These are phyloP conservation scores for Fistulifera solaris DNA, from an alignment of 108 stramenopile genomes.

Conservation along the genomic window DNA sequence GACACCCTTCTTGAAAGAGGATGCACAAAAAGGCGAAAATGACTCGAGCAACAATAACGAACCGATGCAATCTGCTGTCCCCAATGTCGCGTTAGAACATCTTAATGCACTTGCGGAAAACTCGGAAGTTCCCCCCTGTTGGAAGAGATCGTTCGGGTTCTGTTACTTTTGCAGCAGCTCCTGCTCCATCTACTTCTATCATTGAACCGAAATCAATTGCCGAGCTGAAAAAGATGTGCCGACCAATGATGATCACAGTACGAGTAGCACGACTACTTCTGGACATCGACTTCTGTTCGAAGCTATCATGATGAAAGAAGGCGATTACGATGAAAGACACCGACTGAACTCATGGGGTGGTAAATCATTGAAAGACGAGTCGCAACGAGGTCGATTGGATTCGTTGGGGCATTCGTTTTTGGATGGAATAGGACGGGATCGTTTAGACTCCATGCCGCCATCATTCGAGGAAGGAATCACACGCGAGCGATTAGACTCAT, in stretches of 20 bases:
- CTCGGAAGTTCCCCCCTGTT: constrained; percentile 2
- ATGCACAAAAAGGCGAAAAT: constrained; percentile 1
- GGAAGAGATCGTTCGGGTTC: background rate
- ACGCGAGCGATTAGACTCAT: background rate
- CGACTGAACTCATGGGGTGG: constrained; percentile 17
- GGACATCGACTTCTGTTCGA: constrained; percentile 36
- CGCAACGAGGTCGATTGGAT: constrained; percentile 5
- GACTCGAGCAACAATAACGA: background rate
- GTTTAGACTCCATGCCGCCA: too few species aligned
- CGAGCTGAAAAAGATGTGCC: constrained; percentile 3
- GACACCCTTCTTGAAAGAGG: background rate
- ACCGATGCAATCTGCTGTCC: background rate
- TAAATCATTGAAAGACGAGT: constrained; percentile 6
- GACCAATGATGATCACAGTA: constrained; percentile 14
- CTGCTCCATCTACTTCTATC: too few species aligned
- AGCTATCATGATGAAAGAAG: constrained; percentile 23
- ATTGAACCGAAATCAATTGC: constrained; percentile 6
- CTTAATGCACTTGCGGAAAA: constrained; percentile 31
- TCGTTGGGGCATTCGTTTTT: constrained; percentile 1
- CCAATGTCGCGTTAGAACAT: constrained; percentile 27
- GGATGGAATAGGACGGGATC: background rate
- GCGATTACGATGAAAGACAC: constrained; percentile 5
- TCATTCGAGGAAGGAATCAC: constrained; percentile 1
- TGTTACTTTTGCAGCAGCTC: too few species aligned
- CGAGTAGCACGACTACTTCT: constrained; percentile 17